Evolutionary conservation across 352 stramenopile species (phyloP).

Genomic region (Sclerospora graminicola): DNA sequence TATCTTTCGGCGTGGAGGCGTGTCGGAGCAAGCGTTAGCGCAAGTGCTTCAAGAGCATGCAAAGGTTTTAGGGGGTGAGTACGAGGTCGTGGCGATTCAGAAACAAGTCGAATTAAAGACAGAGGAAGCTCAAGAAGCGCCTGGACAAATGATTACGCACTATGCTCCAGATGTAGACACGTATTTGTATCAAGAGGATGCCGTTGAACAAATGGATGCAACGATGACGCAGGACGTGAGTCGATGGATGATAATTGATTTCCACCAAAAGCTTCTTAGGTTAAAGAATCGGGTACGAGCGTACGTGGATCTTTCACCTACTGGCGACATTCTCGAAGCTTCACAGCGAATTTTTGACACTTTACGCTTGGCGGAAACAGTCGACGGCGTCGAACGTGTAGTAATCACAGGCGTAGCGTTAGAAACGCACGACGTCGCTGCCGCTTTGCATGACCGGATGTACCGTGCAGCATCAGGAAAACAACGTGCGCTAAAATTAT

Average conservation of each 20-base stretch:
- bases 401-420: slow-evolving; percentile 49
- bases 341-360: slow-evolving; percentile 76
- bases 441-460: slow-evolving; percentile 76
- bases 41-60: slow-evolving; percentile 44
- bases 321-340: slow-evolving; percentile 56
- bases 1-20: slow-evolving; percentile 80
- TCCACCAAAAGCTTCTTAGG: slow-evolving; percentile 36
- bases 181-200: slow-evolving; percentile 60
- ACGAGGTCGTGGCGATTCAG: slow-evolving; percentile 60
- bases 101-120: slow-evolving; percentile 54
- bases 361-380: slow-evolving; percentile 76
- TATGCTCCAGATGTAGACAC: slow-evolving; percentile 94
- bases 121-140: slow-evolving; percentile 79
- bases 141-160: slow-evolving; percentile 95
- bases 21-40: slow-evolving; percentile 62
- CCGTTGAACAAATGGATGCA: slow-evolving; percentile 25
- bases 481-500: slow-evolving; percentile 34
- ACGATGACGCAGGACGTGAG: slow-evolving; percentile 20
- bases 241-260: slow-evolving; percentile 77
- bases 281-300: slow-evolving; percentile 42
- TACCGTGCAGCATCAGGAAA: slow-evolving; percentile 77
- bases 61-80: slow-evolving; percentile 25
- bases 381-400: slow-evolving; percentile 56
- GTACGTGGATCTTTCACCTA: slow-evolving; percentile 73
- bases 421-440: slow-evolving; percentile 53